Conservation (phyloP, 352 stramenopile species). For the Nothophytophthora sp. region DNA sequence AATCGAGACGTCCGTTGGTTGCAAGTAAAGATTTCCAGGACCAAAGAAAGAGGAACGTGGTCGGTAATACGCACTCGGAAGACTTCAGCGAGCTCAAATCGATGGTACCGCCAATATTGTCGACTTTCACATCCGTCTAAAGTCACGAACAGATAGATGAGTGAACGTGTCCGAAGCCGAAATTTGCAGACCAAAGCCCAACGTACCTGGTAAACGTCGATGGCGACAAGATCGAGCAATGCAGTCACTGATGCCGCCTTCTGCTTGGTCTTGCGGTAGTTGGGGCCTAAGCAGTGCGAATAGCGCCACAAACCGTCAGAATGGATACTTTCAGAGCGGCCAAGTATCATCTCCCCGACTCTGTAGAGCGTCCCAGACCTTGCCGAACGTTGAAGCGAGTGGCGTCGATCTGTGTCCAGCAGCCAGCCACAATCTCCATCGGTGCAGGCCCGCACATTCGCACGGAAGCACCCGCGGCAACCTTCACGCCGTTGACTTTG, state of each 20-base stretch:
- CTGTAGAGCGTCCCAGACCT: constrained; percentile 25
- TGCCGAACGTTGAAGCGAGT: constrained; percentile 84
- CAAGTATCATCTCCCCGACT: not conserved
- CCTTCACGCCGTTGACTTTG: constrained; percentile 40
- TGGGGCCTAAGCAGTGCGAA: constrained; percentile 46
- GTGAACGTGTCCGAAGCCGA: not conserved
- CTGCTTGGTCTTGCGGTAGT: constrained; percentile 76
- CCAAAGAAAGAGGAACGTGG: not conserved
- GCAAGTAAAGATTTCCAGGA: no score
- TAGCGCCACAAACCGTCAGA: not conserved
- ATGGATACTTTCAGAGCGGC: not conserved
- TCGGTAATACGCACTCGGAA: constrained; percentile 17
- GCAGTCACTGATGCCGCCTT: constrained; percentile 63
- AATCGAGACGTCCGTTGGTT: not conserved
- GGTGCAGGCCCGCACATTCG: constrained; percentile 44
- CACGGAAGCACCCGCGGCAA: constrained; percentile 54
- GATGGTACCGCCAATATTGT: constrained; percentile 77
- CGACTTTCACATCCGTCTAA: constrained; percentile 71
- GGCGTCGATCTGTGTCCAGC: constrained; percentile 69
- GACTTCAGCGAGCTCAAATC: constrained; percentile 50
- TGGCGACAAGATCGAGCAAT: constrained; percentile 61
- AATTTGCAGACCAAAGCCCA: not conserved
- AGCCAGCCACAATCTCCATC: constrained; percentile 35
- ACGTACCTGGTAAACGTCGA: constrained; percentile 73
- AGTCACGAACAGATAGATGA: constrained; percentile 1